A percentile compares a stretch with the other conserved stretches of the same genome.
These are phyloP conservation scores for Vitis rotundifolia DNA, from an alignment of 164 flowering plant species.

Conservation along the genomic window DNA sequence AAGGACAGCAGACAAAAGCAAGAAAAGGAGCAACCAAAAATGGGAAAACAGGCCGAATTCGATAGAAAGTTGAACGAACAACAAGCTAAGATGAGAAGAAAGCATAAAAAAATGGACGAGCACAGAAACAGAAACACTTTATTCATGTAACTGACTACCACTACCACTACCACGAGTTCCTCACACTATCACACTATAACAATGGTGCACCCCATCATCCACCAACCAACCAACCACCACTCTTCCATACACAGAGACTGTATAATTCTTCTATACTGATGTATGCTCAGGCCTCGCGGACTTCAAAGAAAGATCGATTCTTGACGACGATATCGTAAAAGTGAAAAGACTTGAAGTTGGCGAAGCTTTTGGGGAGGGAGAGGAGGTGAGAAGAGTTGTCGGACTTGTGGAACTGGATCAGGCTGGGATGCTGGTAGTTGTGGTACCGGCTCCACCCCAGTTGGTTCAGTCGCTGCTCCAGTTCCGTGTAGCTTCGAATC, in stretches of 20 bases:
- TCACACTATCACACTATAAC: too few species aligned
- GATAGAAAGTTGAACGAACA: neutral
- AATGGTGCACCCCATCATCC: too few species aligned
- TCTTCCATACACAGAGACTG: too few species aligned
- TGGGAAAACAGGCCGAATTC: neutral
- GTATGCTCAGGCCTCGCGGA: conserved; percentile 30
- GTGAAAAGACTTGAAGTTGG: conserved; percentile 40
- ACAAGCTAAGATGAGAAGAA: neutral
- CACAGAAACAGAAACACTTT: neutral
- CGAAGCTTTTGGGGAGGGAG: conserved; percentile 41
- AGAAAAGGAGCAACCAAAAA: neutral
- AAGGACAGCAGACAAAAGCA: too few species aligned
- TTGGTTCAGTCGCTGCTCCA: conserved; percentile 41
- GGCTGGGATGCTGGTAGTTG: conserved; percentile 18
- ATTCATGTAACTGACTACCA: neutral
- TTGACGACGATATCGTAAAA: conserved; percentile 71
- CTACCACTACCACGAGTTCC: too few species aligned
- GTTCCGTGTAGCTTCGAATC: conserved; percentile 43
- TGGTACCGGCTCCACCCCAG: conserved; percentile 53
- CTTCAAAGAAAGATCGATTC: conserved; percentile 56
- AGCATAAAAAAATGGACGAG: too few species aligned
- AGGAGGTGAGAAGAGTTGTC: conserved; percentile 35
- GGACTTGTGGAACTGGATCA: conserved; percentile 50
- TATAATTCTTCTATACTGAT: too few species aligned
- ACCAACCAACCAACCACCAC: too few species aligned